These are phyloP conservation scores for Podospora australis DNA, from an alignment of 495 filamentous ascomycete species.

Conservation along the genomic window DNA sequence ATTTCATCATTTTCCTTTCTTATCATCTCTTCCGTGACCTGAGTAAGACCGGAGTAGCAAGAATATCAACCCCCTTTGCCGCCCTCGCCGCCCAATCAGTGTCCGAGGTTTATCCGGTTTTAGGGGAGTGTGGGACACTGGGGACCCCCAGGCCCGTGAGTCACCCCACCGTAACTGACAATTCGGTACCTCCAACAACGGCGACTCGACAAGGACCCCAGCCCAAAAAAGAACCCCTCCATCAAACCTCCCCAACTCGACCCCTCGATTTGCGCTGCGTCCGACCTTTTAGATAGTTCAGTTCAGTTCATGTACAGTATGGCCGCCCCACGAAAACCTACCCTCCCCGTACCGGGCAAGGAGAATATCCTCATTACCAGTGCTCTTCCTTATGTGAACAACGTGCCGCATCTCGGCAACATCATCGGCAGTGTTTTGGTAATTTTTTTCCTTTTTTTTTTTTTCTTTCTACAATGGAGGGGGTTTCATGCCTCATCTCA, in stretches of 20 bases:
- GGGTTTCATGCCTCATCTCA: neutral
- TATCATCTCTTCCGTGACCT: too few species aligned
- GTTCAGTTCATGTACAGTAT: slow-evolving; percentile 1
- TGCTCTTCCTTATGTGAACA: slow-evolving; percentile 86
- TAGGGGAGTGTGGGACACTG: neutral
- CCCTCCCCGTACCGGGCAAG: slow-evolving; percentile 42
- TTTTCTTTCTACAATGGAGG: neutral
- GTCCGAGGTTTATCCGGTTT: slow-evolving; percentile 9
- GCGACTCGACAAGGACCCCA: neutral
- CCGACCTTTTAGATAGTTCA: neutral
- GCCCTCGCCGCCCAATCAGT: too few species aligned
- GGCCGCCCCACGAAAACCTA: slow-evolving; percentile 11
- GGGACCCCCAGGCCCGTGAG: slow-evolving; percentile 5
- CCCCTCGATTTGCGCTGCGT: neutral
- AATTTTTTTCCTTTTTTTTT: slow-evolving; percentile 3
- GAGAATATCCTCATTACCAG: slow-evolving; percentile 55
- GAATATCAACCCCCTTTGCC: too few species aligned
- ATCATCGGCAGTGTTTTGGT: slow-evolving; percentile 79
- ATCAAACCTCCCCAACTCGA: neutral
- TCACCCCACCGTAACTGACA: slow-evolving; percentile 20
- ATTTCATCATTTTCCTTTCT: too few species aligned
- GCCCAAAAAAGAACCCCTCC: slow-evolving; percentile 4
- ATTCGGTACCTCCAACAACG: slow-evolving; percentile 3
- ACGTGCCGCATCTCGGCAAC: slow-evolving; percentile 92
- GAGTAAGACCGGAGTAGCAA: too few species aligned